Evolutionary conservation across 2,329 filamentous ascomycete genomes (phyloP), one percentile per base, ranked within the genome.

Genomic region (Stagonosporopsis vannaccii): DNA sequence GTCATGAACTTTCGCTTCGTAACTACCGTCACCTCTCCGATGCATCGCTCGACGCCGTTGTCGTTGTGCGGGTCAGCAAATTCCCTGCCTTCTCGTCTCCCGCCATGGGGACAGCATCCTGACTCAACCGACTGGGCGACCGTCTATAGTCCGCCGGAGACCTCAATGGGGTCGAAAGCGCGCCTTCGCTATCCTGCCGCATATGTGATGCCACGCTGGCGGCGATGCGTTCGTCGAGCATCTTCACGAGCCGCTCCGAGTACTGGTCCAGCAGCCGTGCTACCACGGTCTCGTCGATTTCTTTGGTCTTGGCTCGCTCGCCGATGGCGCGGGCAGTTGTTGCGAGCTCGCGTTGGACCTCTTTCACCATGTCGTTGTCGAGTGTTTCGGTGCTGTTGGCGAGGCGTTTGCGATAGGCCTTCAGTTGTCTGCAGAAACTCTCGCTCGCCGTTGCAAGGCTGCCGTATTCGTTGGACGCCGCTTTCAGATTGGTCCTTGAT

Each of bases 261-360:
- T 92, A 92, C 75, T 91, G 86, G 63, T 92, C 90, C 7, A 93
- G 78, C 40, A 92, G 76, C 45, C 87, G 87, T 36, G 74, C 70
- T 71, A 81, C 75, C 6, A 71, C 71, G 2, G 67, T 72, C 61
- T 81, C 79, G 50, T 80, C 77, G n/a, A 80, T 56, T 6, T 65
- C 66, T 32, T 74, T 78, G 12, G 70, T 69, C 40, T 77, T 77
- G 26, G 71, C 75, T 50, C 71, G 74, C 46, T 82, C 80, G 6
- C 76, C 76, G 4, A 84, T 67, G 4, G 73, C 77, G 30, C 78
- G 67, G 15, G 78, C 70, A 2, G 82, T 82, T 4, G 79, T 70
- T 26, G 79, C 79, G 12, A 88, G 75, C 67, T 88, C 86, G 20
- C 79, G 77, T 61, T 87, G 84, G 2, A 88, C 75, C 50, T 87